Percentiles rank a stretch among this genome's conserved stretches.
Evolutionary conservation across 768 basidiomycete species (phyloP).

Genomic region (Trametopsis cervina): DNA sequence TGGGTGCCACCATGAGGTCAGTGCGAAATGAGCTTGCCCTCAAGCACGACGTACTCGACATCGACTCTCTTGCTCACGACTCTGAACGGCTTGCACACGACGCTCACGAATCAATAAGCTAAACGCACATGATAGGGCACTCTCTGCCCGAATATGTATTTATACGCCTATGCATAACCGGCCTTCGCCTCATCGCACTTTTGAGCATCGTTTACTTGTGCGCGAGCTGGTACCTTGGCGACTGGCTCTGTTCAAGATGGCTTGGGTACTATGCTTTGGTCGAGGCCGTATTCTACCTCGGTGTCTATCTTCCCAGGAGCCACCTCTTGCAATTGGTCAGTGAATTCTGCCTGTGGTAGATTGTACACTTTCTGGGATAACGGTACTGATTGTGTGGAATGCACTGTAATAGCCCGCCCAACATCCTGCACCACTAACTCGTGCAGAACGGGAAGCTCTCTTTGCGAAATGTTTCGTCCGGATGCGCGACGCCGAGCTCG

Average conservation of each 20-base stretch:
- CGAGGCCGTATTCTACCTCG: slow-evolving; percentile 43
- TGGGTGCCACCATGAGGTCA: too few species aligned
- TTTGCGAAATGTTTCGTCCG: slow-evolving; percentile 40
- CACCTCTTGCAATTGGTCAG: slow-evolving; percentile 43
- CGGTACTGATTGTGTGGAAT: too few species aligned
- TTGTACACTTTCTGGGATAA: too few species aligned
- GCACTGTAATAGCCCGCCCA: slow-evolving; percentile 17
- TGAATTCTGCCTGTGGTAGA: neutral
- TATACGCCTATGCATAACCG: slow-evolving; percentile 39
- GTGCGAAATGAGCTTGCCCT: too few species aligned
- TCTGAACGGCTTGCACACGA: neutral
- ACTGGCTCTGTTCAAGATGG: slow-evolving; percentile 24
- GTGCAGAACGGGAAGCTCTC: slow-evolving; percentile 37
- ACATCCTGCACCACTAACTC: slow-evolving; percentile 32
- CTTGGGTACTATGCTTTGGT: slow-evolving; percentile 28
- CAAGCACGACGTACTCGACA: neutral
- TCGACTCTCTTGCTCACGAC: neutral
- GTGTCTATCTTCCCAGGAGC: slow-evolving; percentile 43
- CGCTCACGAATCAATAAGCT: neutral
- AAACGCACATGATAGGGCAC: slow-evolving; percentile 23
- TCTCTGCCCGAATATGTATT: slow-evolving; percentile 43
- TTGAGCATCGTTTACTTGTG: slow-evolving; percentile 35
- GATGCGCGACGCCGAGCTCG: slow-evolving; percentile 23
- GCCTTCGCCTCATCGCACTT: slow-evolving; percentile 44
- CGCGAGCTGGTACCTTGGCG: slow-evolving; percentile 19